Evolutionary conservation across 805 yeast species (phyloP), one percentile per base, ranked within the genome.

Genomic region (Pichia membranifaciens): DNA sequence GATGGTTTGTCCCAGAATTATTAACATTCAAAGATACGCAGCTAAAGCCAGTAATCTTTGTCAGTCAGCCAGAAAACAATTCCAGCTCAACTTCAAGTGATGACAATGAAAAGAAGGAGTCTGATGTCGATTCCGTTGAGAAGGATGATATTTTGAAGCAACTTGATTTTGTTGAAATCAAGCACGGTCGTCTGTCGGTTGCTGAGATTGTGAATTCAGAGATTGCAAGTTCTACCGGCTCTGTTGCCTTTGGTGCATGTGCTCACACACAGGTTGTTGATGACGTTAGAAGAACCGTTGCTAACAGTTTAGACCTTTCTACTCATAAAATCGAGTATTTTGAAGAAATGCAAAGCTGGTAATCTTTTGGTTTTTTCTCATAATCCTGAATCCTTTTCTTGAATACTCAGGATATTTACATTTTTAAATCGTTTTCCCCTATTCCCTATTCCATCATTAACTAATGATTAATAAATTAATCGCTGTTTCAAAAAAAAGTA

Each of bases 1-100:
- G 64, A 38, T 75, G 81, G 79, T 75, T 76, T 49, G 59, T 63
- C 29, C 71, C 71, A 12, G 82, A 78, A 51, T 67, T 51, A 51
- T 51, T 50, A 25, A 58, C 63, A 21, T 64, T 74, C 29, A 61
- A 62, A 41, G 57, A 56, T 36, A 58, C 73, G 3, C 57, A 47
- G 5, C 58, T 71, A 35, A 65, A 69, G 47, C 65, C 75, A 13
- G 54, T 70, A 5, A 61, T 76, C 15, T 75, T 72, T 51, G 65
- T 73, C 22, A 68, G 76, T 5, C 66, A 64, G 38, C 69, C 72
- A 7, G 48, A 47, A 15, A 25, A 4, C 8, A 28, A 31, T n/a
- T 13, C 13, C 16, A 17, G 15, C 16, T 16, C 23, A 10, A 6
- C 43, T 7, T 40, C 43, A 4, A 29, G 33, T 33, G 33, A 12